Conservation (phyloP, 306 rosid genomes). For the Lathyrus sativus region DNA sequence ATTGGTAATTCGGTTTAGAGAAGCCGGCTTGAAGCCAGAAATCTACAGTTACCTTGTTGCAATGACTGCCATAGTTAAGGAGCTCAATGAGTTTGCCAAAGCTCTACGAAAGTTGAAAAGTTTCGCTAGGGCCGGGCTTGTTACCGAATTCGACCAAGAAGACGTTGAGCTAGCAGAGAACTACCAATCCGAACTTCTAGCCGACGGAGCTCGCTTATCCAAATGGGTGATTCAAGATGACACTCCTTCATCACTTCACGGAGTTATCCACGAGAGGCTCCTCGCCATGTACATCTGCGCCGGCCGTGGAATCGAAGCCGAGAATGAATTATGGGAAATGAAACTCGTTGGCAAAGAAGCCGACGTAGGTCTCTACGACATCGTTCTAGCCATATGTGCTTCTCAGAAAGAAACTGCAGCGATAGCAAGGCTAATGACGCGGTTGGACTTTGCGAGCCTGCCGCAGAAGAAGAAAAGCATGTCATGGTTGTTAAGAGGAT, state of each 20-base stretch:
- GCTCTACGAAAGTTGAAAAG: slow-evolving; percentile 76
- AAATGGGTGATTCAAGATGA: slow-evolving; percentile 80
- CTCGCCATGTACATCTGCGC: slow-evolving; percentile 95
- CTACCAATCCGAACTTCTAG: slow-evolving; percentile 77
- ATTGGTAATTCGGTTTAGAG: slow-evolving; percentile 73
- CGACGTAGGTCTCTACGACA: slow-evolving; percentile 77
- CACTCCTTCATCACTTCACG: slow-evolving; percentile 54
- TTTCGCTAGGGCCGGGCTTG: slow-evolving; percentile 53
- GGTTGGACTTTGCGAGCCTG: slow-evolving; percentile 65
- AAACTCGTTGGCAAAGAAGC: slow-evolving; percentile 92
- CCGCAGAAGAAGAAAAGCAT: slow-evolving; percentile 72
- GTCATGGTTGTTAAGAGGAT: slow-evolving; percentile 94
- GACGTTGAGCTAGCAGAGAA: slow-evolving; percentile 59
- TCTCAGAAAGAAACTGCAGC: slow-evolving; percentile 76
- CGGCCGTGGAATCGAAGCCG: slow-evolving; percentile 90
- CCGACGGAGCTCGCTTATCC: slow-evolving; percentile 70
- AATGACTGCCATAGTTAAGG: slow-evolving; percentile 94
- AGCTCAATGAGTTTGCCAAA: slow-evolving; percentile 81
- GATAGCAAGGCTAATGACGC: slow-evolving; percentile 64
- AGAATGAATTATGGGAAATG: slow-evolving; percentile 94
- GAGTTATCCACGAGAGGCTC: slow-evolving; percentile 89
- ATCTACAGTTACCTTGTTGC: slow-evolving; percentile 87
- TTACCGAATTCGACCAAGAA: slow-evolving; percentile 64
- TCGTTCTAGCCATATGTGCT: slow-evolving; percentile 91
- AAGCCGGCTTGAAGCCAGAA: slow-evolving; percentile 91